Conservation (phyloP, 2,329 filamentous ascomycete genomes). For the Beauveria scarabaeidicola region DNA sequence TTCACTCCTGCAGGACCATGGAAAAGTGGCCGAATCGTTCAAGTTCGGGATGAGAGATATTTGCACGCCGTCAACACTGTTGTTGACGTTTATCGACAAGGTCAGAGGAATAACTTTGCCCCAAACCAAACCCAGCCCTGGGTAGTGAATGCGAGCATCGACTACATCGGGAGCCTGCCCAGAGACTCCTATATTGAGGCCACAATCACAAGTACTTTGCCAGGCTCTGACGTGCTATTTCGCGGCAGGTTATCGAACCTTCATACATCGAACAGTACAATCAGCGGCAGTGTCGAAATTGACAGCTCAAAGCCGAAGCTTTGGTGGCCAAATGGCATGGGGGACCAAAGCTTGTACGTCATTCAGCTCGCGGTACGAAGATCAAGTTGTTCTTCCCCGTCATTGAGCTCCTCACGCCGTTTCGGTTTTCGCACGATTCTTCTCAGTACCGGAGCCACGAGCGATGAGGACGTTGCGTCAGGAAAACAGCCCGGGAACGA, state of each 20-base stretch:
- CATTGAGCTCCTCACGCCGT: constrained; percentile 39
- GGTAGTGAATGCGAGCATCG: constrained; percentile 53
- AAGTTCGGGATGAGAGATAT: constrained; percentile 32
- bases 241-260: constrained; percentile 29
- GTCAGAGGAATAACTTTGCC: constrained; percentile 49
- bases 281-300: constrained; percentile 40
- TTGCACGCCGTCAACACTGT: constrained; percentile 38
- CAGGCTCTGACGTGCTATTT: constrained; percentile 16
- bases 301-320: constrained; percentile 37
- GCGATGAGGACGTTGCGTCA: constrained; percentile 40
- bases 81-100: constrained; percentile 50
- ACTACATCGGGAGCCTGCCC: constrained; percentile 43
- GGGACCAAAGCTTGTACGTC: constrained; percentile 49
- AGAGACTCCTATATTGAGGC: constrained; percentile 29
- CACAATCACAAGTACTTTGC: constrained; percentile 34
- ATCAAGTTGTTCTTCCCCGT: constrained; percentile 7
- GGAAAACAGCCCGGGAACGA: constrained; percentile 36
- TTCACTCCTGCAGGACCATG: constrained; percentile 56
- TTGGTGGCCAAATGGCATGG: constrained; percentile 54
- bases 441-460: constrained; percentile 46
- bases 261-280: constrained; percentile 30
- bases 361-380: constrained; percentile 32
- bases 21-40: constrained; percentile 49
- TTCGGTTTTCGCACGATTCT: constrained; percentile 56
- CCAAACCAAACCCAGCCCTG: constrained; percentile 49